Percentiles rank a stretch among this genome's conserved stretches.
Evolutionary conservation across 2,329 filamentous ascomycete species (phyloP).

Genomic region (Stagonosporopsis vannaccii): DNA sequence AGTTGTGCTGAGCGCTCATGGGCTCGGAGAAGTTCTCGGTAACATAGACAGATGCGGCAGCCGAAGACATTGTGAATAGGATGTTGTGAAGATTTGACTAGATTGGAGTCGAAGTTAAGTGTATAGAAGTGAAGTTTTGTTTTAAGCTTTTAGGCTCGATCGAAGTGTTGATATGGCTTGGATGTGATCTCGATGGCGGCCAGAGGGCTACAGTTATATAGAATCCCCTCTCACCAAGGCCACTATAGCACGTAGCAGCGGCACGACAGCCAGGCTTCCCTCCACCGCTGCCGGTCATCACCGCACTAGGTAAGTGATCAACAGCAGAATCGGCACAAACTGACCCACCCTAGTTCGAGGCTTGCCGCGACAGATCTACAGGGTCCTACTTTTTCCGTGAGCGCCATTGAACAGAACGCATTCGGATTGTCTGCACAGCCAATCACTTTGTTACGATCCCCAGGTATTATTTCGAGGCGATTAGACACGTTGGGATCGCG

Average conservation of each 20-base stretch:
- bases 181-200: constrained; percentile 1
- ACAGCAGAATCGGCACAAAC: constrained; percentile 26
- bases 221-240: constrained; percentile 1
- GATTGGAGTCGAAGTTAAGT: background rate
- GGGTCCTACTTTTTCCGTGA: constrained; percentile 36
- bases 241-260: constrained; percentile 20
- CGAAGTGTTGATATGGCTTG: constrained; percentile 1
- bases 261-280: constrained; percentile 15
- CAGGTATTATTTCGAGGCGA: constrained; percentile 15
- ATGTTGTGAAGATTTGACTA: background rate
- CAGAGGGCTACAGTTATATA: constrained; percentile 30
- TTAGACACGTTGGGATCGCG: constrained; percentile 6
- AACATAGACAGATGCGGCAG: constrained; percentile 45
- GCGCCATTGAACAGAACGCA: background rate
- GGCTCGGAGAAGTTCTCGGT: constrained; percentile 52
- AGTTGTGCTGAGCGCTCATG: constrained; percentile 53
- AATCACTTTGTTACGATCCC: constrained; percentile 24
- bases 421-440: constrained; percentile 5
- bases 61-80: constrained; percentile 31
- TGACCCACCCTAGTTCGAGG: constrained; percentile 27
- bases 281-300: constrained; percentile 17
- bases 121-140: background rate
- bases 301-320: constrained; percentile 35
- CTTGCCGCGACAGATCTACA: constrained; percentile 40
- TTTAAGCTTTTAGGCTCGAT: background rate